Evolutionary conservation across 179 eudicot genomes (phyloP).

Genomic region (Monotropa hypopitys): DNA sequence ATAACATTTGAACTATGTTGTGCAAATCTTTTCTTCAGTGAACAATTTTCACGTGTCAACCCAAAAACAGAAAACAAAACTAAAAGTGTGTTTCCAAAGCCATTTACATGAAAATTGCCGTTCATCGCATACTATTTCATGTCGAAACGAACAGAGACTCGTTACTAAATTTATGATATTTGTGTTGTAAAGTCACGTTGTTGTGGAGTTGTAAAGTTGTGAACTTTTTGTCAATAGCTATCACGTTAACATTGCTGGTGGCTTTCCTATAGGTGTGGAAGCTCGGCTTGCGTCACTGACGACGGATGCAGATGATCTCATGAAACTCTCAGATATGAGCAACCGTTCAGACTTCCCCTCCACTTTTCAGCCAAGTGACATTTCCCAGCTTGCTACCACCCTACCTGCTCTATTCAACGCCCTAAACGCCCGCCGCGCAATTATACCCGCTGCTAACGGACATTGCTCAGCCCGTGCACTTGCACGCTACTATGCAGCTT

Average conservation of each 20-base stretch:
- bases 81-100: neutral
- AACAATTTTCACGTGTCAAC: neutral
- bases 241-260: neutral
- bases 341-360: conserved; percentile 58
- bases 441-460: conserved; percentile 85
- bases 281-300: conserved; percentile 89
- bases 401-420: conserved; percentile 63
- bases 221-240: neutral
- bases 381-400: conserved; percentile 37
- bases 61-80: neutral
- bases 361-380: conserved; percentile 46
- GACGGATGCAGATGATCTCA: conserved; percentile 54
- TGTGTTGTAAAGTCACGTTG: too few species aligned
- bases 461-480: conserved; percentile 98
- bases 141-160: neutral
- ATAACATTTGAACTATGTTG: neutral
- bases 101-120: neutral
- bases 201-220: neutral
- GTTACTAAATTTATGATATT: neutral
- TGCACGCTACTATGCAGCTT: conserved; percentile 85
- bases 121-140: neutral
- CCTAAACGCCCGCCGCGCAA: conserved; percentile 75
- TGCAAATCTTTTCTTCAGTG: neutral
- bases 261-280: conserved; percentile 56
- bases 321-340: conserved; percentile 28